Conservation (phyloP, 2,329 filamentous ascomycete genomes). For the Pestalotiopsis sp. region DNA sequence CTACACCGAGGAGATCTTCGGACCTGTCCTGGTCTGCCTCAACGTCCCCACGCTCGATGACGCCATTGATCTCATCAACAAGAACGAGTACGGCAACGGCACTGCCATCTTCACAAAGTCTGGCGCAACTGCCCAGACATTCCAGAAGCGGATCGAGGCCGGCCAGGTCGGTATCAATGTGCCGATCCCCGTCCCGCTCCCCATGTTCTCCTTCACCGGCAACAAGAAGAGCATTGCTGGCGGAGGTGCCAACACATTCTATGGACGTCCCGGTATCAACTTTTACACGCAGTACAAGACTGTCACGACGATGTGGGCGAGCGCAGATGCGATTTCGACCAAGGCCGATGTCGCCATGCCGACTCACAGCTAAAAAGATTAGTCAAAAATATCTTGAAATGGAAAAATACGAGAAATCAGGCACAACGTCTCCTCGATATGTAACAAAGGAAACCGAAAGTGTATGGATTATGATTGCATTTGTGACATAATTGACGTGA, state of each 20-base stretch:
- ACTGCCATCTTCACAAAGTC: slow-evolving; percentile 82
- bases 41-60: slow-evolving; percentile 79
- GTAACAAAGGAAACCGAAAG: background rate
- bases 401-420: background rate
- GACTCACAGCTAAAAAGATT: slow-evolving; percentile 38
- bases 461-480: background rate
- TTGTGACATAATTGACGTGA: background rate
- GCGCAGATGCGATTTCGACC: slow-evolving; percentile 79
- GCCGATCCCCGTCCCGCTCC: slow-evolving; percentile 71
- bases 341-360: slow-evolving; percentile 93
- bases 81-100: slow-evolving; percentile 85
- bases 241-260: slow-evolving; percentile 91
- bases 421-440: background rate
- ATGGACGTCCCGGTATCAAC: slow-evolving; percentile 86
- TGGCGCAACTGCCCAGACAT: slow-evolving; percentile 74
- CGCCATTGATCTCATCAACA: slow-evolving; percentile 80
- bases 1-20: slow-evolving; percentile 86
- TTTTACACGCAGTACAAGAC: slow-evolving; percentile 99
- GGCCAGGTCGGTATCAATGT: slow-evolving; percentile 88
- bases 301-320: slow-evolving; percentile 88
- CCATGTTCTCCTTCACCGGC: slow-evolving; percentile 73
- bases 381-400: background rate
- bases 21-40: slow-evolving; percentile 80
- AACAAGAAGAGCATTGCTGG: slow-evolving; percentile 92
- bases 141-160: slow-evolving; percentile 80